Evolutionary conservation across 306 rosid species (phyloP), one percentile per base, ranked within the genome.

Genomic region (Trifolium repens): DNA sequence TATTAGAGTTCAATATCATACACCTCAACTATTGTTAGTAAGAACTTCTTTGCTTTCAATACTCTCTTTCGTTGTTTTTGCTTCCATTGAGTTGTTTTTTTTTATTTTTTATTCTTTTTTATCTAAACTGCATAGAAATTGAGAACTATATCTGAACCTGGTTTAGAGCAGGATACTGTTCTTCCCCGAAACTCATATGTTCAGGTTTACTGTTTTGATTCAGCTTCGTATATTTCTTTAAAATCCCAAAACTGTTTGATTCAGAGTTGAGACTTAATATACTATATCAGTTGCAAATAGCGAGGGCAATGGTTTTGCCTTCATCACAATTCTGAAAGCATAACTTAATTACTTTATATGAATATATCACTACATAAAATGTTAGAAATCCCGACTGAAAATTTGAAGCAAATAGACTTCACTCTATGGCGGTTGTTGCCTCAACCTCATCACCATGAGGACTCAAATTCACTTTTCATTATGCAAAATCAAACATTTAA

Each of bases 121-220:
- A 69, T 69, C 27, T 15, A 52, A 43, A 42, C 19, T 2, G 44
- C 4, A 9, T 67, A 19, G 17, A 52, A 52, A 16, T 5, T 42
- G 47, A 86, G 90, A 82, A 86, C 91, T 35, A 87, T 91, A 82
- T 86, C 82, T 84, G 81, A 71, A 22, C 88, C 91, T 55, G 93
- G 91, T 81, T 84, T 91, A 74, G 93, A 87, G 75, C 91, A 91
- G 74, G 84, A 86, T 73, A 85, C 83, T 79, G 96, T 93, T 77
- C 96, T 89, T 72, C 91, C 96, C 69, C 82, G 73, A 74, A 93
- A 89, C 66, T 89, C 96, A 14, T 91, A 85, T 76, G 89, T 88
- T 54, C 93, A 88, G 91, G 91, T 91, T 66, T 76, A 71, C 47
- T 64, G 78, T 26, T 46, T 64, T 52, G 61, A 74, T 77, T 67